Evolutionary conservation across 768 basidiomycete genomes (phyloP).

Genomic region (Cyathus striatus): DNA sequence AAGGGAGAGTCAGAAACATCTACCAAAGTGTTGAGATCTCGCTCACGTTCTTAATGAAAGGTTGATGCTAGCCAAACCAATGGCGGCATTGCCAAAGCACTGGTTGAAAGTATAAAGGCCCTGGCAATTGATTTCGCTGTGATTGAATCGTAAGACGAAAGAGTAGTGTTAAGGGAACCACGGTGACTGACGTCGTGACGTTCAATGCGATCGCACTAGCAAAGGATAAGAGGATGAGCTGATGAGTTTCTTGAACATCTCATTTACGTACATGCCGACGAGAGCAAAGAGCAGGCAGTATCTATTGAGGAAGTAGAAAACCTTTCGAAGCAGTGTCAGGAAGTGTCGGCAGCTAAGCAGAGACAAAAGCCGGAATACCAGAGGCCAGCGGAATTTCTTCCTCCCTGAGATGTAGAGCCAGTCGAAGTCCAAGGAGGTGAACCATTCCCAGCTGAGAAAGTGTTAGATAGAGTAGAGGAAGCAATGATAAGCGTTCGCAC

Average conservation of each 20-base stretch:
- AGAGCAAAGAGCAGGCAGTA: constrained; percentile 62
- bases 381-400: constrained; percentile 60
- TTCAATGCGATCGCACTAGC: constrained; percentile 53
- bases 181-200: constrained; percentile 44
- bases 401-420: constrained; percentile 55
- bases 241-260: not conserved
- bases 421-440: constrained; percentile 58
- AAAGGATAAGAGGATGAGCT: constrained; percentile 4
- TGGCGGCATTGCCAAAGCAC: constrained; percentile 57
- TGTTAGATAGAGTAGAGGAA: too few species aligned
- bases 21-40: not conserved
- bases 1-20: not conserved
- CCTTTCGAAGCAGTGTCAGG: constrained; percentile 23
- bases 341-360: not conserved
- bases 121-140: constrained; percentile 57
- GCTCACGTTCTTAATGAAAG: constrained; percentile 64
- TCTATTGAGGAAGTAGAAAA: constrained; percentile 67
- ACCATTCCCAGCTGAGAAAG: constrained; percentile 57
- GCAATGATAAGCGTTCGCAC: too few species aligned
- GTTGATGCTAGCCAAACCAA: constrained; percentile 70
- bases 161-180: too few species aligned
- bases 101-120: constrained; percentile 65
- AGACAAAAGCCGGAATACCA: constrained; percentile 34
- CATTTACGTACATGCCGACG: constrained; percentile 56
- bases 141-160: too few species aligned